phyloP scores from a whole-genome alignment of 805 yeast species.

The Nakazawaea wickerhamii region DNA sequence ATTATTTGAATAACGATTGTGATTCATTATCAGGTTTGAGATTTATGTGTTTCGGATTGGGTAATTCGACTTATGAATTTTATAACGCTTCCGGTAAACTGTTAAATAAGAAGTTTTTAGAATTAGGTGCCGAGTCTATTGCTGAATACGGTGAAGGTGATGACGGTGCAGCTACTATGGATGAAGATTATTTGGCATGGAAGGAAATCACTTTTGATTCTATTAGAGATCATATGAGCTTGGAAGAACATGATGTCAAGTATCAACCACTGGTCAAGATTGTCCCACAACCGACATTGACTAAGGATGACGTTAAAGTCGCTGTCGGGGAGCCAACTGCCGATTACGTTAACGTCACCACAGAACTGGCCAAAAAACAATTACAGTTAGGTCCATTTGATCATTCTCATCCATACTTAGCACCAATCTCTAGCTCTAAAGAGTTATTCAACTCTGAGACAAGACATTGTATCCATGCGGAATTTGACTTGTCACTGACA shows the following conservation, averaged over 20 bases:
- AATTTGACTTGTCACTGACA: constrained; percentile 72
- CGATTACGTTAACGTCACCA: constrained; percentile 38
- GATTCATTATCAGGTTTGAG: constrained; percentile 51
- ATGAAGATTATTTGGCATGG: constrained; percentile 93
- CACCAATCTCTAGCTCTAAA: constrained; percentile 52
- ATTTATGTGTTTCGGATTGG: constrained; percentile 83
- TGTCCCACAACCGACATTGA: constrained; percentile 31
- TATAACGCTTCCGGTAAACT: constrained; percentile 79
- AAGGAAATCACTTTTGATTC: constrained; percentile 70
- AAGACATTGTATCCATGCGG: constrained; percentile 87
- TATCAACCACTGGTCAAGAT: constrained; percentile 67
- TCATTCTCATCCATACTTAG: constrained; percentile 75
- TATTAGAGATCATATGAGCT: constrained; percentile 54
- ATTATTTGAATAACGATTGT: constrained; percentile 56
- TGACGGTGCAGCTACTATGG: constrained; percentile 91
- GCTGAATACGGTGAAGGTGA: constrained; percentile 90
- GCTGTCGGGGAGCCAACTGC: constrained; percentile 80
- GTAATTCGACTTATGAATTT: constrained; percentile 91
- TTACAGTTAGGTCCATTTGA: constrained; percentile 68
- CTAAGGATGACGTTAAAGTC: constrained; percentile 31
- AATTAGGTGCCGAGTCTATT: constrained; percentile 66
- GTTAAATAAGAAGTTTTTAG: constrained; percentile 43
- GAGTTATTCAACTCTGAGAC: constrained; percentile 64
- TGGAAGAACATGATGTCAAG: constrained; percentile 74
- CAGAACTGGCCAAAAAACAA: constrained; percentile 24